A percentile compares a stretch with the other conserved stretches of the same genome.
Conservation (phyloP, 257 asterid species). For the Anisodus acutangulus region DNA sequence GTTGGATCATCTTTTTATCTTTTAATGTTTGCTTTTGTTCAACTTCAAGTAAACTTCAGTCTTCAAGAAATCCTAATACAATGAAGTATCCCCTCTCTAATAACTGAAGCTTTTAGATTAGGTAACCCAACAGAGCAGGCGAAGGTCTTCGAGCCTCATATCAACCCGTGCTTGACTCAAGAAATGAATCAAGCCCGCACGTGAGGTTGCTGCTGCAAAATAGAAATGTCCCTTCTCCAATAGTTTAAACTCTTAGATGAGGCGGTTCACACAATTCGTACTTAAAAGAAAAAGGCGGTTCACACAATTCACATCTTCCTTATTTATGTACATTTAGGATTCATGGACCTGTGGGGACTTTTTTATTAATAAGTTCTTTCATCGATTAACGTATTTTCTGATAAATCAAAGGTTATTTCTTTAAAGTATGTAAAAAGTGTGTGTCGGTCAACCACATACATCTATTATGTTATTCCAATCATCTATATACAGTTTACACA, state of each 20-base stretch:
- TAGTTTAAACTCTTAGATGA: background rate
- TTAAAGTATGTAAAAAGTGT: background rate
- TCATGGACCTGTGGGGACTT: background rate
- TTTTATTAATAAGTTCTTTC: background rate
- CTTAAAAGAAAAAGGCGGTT: background rate
- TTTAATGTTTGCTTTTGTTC: constrained; percentile 3
- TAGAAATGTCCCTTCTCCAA: background rate
- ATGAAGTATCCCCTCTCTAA: background rate
- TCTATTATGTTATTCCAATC: background rate
- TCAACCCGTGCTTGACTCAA: background rate
- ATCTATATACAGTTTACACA: background rate
- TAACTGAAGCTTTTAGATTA: constrained; percentile 1
- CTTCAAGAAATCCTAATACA: background rate
- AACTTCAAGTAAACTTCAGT: constrained; percentile 6
- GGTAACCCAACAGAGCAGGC: background rate
- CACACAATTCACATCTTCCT: background rate
- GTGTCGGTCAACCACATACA: background rate
- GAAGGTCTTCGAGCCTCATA: background rate
- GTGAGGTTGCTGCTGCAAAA: background rate
- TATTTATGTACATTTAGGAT: background rate
- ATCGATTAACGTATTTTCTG: background rate
- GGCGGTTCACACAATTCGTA: background rate
- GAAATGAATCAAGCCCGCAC: background rate
- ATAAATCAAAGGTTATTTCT: background rate
- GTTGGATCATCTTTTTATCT: background rate